These are phyloP conservation scores for Geosmithia putterillii DNA, from an alignment of 2,329 filamentous ascomycete genomes.

Conservation along the genomic window DNA sequence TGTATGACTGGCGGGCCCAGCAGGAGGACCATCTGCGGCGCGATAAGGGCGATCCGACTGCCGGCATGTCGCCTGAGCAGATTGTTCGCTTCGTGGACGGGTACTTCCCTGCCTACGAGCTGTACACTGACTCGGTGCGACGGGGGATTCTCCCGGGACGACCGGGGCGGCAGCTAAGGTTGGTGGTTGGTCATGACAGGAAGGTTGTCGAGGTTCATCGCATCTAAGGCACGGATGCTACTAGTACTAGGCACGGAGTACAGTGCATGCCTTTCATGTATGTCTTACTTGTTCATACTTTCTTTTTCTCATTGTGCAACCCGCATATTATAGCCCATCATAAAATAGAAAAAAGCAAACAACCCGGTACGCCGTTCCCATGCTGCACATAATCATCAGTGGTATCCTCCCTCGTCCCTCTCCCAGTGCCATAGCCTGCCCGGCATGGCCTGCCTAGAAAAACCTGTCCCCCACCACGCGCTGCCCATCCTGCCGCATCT, in stretches of 20 bases:
- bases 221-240: no score
- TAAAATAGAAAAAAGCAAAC: no score
- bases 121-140: constrained; percentile 49
- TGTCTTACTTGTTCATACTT: not conserved
- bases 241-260: no score
- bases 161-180: constrained; percentile 42
- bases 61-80: constrained; percentile 73
- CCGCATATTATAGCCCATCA: no score
- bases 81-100: constrained; percentile 61
- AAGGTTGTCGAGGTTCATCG: constrained; percentile 43
- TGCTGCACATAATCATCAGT: not conserved
- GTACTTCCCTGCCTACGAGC: constrained; percentile 62
- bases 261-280: no score
- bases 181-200: constrained; percentile 49
- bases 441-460: no score
- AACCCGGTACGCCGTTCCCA: no score
- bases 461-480: constrained; percentile 36
- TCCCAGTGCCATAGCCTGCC: not conserved
- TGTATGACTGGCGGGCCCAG: constrained; percentile 75
- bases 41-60: constrained; percentile 40
- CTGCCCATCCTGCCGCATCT: constrained; percentile 43
- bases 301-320: not conserved
- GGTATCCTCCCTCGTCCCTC: not conserved
- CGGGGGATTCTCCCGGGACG: constrained; percentile 39
- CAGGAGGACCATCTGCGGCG: constrained; percentile 63